phyloP scores from a whole-genome alignment of 441 rosid species.

The Jatropha podagrica region DNA sequence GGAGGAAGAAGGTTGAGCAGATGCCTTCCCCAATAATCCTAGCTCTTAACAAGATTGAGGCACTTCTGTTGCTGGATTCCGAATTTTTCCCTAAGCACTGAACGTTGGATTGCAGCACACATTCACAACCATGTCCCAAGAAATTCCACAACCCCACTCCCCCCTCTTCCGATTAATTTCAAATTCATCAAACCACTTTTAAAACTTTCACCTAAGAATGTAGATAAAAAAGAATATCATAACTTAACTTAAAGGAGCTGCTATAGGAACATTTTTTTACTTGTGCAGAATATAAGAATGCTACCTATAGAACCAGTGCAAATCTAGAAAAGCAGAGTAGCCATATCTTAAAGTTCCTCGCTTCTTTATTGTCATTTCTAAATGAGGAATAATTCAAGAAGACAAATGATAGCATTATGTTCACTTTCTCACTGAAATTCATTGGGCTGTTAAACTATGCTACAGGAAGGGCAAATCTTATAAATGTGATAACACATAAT shows the following conservation, averaged over 20 bases:
- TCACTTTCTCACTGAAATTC: neutral
- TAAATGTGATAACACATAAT: too few species aligned
- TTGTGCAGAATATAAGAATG: neutral
- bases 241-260: neutral
- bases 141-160: neutral
- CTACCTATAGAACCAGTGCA: too few species aligned
- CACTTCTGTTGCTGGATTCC: neutral
- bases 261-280: neutral
- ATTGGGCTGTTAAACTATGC: neutral
- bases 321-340: too few species aligned
- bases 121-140: neutral
- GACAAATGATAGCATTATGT: neutral
- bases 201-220: neutral
- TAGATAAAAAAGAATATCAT: neutral
- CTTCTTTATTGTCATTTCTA: neutral
- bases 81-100: neutral
- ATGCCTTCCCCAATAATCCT: neutral
- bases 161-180: neutral
- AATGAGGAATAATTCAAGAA: neutral
- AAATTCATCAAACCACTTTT: neutral
- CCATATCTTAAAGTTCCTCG: neutral
- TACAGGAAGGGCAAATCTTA: neutral
- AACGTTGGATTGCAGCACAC: neutral
- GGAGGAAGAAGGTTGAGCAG: conserved; percentile 1
- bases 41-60: conserved; percentile 1